Percentiles rank a stretch among this genome's conserved stretches.
Evolutionary conservation across 2,329 filamentous ascomycete species (phyloP).

Genomic region (Venturia aucupariae): DNA sequence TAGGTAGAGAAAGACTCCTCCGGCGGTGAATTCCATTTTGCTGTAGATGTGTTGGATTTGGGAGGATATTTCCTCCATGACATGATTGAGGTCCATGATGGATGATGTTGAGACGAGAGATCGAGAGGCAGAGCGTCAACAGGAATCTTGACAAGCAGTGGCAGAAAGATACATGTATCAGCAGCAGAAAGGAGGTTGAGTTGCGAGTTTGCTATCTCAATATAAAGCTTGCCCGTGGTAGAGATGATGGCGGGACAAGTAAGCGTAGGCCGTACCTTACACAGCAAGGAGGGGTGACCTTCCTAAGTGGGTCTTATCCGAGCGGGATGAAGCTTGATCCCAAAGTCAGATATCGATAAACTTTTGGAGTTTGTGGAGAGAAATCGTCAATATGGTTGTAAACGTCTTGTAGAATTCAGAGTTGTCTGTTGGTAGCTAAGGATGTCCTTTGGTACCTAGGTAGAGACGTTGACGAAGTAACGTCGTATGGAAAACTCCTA

Average conservation of each 20-base stretch:
- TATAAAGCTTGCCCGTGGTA: not conserved
- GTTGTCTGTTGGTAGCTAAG: no score
- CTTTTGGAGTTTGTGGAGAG: not conserved
- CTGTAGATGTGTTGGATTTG: constrained; percentile 4
- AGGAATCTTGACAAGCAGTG: not conserved
- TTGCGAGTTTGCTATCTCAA: not conserved
- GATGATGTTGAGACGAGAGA: not conserved
- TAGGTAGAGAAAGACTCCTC: constrained; percentile 10
- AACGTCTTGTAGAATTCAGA: no score
- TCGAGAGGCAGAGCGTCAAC: not conserved
- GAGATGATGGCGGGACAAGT: not conserved
- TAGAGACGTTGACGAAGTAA: not conserved
- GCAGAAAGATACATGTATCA: not conserved
- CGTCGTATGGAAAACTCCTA: no score
- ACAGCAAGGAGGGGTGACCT: not conserved
- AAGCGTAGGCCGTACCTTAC: not conserved
- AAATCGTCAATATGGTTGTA: no score
- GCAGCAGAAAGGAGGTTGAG: not conserved
- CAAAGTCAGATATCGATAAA: not conserved
- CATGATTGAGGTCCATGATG: not conserved
- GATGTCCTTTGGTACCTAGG: no score
- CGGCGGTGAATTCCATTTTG: constrained; percentile 7
- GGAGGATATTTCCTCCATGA: not conserved
- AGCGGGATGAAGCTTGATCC: not conserved
- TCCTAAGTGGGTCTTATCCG: not conserved